A percentile compares a stretch with the other conserved stretches of the same genome.
Evolutionary conservation across 805 yeast genomes (phyloP).

Genomic region (Wickerhamomyces ciferrii): DNA sequence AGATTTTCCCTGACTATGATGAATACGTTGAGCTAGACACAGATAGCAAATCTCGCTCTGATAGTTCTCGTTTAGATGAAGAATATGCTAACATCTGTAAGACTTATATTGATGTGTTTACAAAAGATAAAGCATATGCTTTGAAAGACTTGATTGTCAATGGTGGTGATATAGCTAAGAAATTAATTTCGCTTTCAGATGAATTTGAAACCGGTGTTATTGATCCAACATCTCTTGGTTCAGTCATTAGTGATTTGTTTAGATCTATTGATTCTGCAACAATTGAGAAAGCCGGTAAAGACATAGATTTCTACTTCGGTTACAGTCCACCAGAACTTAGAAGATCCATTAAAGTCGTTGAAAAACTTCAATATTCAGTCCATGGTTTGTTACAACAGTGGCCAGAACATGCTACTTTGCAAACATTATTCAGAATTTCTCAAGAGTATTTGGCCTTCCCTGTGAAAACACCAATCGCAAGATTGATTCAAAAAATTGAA

Average conservation of each 20-base stretch:
- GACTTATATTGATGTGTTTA: slow-evolving; percentile 40
- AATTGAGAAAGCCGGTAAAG: slow-evolving; percentile 24
- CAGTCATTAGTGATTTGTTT: slow-evolving; percentile 29
- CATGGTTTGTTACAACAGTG: slow-evolving; percentile 53
- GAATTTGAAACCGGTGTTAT: slow-evolving; percentile 17
- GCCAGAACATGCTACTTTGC: slow-evolving; percentile 94
- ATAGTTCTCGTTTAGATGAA: slow-evolving; percentile 34
- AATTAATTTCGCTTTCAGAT: slow-evolving; percentile 20
- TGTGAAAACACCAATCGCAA: slow-evolving; percentile 66
- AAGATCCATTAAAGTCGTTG: slow-evolving; percentile 46
- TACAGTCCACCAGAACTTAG: slow-evolving; percentile 55
- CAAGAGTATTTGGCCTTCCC: slow-evolving; percentile 63
- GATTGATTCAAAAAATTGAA: slow-evolving; percentile 76
- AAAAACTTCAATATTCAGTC: slow-evolving; percentile 39
- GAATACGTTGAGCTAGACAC: slow-evolving; percentile 42
- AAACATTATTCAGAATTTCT: slow-evolving; percentile 57
- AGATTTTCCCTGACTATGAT: slow-evolving; percentile 86
- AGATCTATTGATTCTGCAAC: slow-evolving; percentile 26
- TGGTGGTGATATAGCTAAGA: slow-evolving; percentile 33
- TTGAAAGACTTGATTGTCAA: slow-evolving; percentile 29
- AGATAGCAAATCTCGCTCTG: slow-evolving; percentile 8
- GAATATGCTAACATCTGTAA: slow-evolving; percentile 43
- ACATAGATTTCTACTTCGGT: slow-evolving; percentile 62
- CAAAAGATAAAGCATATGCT: slow-evolving; percentile 8
- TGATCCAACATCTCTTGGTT: slow-evolving; percentile 26